Evolutionary conservation across 192 early-diverging fungal species (phyloP).

Genomic region (Rhizoclosmatium sp.): DNA sequence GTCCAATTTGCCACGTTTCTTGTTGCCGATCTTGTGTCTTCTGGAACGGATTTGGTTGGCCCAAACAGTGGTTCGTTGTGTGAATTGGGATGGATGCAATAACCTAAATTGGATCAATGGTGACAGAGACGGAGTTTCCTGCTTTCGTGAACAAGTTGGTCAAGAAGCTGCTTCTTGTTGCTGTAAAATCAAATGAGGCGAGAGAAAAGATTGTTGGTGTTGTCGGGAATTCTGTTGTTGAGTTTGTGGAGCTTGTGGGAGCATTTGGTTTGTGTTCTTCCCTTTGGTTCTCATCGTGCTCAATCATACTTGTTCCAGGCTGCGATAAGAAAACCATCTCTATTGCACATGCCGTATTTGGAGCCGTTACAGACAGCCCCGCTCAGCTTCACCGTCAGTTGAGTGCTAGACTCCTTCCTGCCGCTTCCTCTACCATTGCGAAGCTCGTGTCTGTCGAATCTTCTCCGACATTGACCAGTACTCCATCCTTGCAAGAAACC

Average conservation of each 20-base stretch:
- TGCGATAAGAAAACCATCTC: not conserved
- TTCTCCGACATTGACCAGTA: not conserved
- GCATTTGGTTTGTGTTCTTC: not conserved
- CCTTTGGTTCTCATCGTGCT: not conserved
- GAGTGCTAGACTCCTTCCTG: not conserved
- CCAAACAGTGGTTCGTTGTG: not conserved
- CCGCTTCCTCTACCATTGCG: not conserved
- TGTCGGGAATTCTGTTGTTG: conserved; percentile 10
- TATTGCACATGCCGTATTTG: conserved; percentile 1
- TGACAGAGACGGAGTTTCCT: not conserved
- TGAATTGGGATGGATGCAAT: not conserved
- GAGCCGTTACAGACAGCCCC: conserved; percentile 16
- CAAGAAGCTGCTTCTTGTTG: not conserved
- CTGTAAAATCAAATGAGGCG: not conserved
- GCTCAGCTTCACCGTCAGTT: not conserved
- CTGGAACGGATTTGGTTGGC: not conserved
- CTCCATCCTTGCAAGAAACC: not conserved
- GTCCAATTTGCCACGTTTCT: not conserved
- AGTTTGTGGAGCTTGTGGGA: conserved; percentile 2
- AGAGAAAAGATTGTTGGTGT: not conserved
- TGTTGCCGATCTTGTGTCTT: not conserved
- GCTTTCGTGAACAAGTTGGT: not conserved
- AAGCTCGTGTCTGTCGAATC: conserved; percentile 6
- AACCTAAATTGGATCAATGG: not conserved
- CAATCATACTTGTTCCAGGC: not conserved